Evolutionary conservation across 495 filamentous ascomycete species (phyloP).

Genomic region (Talaromyces nanjingensis): DNA sequence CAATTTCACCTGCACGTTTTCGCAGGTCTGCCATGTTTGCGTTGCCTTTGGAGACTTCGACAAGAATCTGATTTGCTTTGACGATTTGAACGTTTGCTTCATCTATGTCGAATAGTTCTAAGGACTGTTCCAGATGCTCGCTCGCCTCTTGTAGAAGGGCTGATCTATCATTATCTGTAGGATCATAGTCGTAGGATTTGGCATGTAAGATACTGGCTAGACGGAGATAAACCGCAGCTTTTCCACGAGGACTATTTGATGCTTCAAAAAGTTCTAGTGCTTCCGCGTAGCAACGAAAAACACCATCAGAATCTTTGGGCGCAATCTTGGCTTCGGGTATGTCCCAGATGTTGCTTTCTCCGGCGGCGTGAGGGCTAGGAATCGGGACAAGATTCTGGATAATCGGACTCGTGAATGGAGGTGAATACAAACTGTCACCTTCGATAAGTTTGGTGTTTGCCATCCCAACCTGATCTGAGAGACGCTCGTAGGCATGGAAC

Average conservation of each 20-base stretch:
- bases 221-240: conserved; percentile 19
- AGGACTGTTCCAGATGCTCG: conserved; percentile 12
- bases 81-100: conserved; percentile 17
- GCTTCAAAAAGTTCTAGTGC: conserved; percentile 14
- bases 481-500: conserved; percentile 11
- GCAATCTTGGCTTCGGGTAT: conserved; percentile 13
- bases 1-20: conserved; percentile 14
- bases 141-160: conserved; percentile 11
- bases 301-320: conserved; percentile 11
- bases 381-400: conserved; percentile 16
- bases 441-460: conserved; percentile 18
- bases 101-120: conserved; percentile 16
- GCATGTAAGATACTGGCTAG: conserved; percentile 18
- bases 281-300: conserved; percentile 10
- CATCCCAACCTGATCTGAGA: conserved; percentile 16
- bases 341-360: conserved; percentile 17
- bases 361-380: conserved; percentile 4
- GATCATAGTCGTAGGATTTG: conserved; percentile 8
- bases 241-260: conserved; percentile 12
- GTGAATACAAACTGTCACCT: conserved; percentile 16
- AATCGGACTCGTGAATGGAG: conserved; percentile 19
- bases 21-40: conserved; percentile 7
- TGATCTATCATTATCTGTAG: background rate
- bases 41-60: conserved; percentile 14
- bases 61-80: conserved; percentile 16